Evolutionary conservation across 2,329 filamentous ascomycete genomes (phyloP).

Genomic region (Xylaria hypoxylon): DNA sequence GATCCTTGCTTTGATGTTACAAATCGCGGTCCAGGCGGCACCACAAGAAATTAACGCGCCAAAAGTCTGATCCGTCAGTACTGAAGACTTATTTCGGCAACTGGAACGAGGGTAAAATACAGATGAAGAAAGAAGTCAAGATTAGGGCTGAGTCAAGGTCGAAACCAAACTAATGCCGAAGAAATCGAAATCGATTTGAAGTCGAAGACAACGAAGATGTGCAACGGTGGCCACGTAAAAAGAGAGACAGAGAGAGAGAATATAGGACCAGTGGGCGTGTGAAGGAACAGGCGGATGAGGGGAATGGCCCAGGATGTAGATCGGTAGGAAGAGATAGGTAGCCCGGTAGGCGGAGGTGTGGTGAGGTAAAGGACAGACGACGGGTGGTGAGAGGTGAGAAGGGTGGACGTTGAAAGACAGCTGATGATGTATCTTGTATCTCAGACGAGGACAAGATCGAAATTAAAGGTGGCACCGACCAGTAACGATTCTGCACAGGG

Average conservation of each 20-base stretch:
- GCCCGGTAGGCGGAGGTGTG: neutral
- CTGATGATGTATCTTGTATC: conserved; percentile 9
- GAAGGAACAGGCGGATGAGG: neutral
- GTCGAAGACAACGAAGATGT: conserved; percentile 9
- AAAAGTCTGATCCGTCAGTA: conserved; percentile 9
- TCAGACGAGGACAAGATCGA: conserved; percentile 33
- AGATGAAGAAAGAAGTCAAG: conserved; percentile 3
- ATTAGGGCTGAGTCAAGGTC: conserved; percentile 18
- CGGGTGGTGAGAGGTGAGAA: conserved; percentile 13
- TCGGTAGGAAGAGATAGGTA: neutral
- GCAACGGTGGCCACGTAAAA: conserved; percentile 10
- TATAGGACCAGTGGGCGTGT: conserved; percentile 2
- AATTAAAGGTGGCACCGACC: conserved; percentile 24
- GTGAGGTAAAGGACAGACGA: conserved; percentile 13
- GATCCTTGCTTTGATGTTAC: neutral
- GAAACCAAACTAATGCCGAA: conserved; percentile 16
- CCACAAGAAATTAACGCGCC: neutral
- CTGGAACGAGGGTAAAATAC: conserved; percentile 15
- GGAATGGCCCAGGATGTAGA: conserved; percentile 4
- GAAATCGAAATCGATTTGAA: conserved; percentile 1
- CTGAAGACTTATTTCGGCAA: neutral
- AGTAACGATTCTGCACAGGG: conserved; percentile 15
- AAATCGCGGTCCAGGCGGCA: neutral
- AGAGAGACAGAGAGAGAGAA: conserved; percentile 13
- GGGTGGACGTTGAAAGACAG: conserved; percentile 10